Conservation (phyloP, 352 stramenopile genomes). For the Sclerospora graminicola region DNA sequence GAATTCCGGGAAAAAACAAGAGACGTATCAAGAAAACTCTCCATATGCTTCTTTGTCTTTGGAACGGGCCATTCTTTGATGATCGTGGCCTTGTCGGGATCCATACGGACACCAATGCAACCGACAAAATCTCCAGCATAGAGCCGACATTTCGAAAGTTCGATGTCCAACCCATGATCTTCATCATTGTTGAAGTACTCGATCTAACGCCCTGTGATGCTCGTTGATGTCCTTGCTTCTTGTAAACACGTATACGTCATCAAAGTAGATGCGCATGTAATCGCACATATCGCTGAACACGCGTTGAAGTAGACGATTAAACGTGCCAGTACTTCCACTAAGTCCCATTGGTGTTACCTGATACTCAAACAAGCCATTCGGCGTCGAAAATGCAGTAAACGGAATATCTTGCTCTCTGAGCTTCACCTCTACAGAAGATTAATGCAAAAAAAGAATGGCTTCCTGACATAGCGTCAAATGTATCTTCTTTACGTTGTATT, state of each 20-base stretch:
- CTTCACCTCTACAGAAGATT: background rate
- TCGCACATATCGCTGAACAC: constrained; percentile 1
- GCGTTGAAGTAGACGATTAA: background rate
- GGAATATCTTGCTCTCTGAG: constrained; percentile 1
- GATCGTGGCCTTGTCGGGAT: constrained; percentile 2
- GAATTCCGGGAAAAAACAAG: constrained; percentile 2
- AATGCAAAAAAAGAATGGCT: constrained; percentile 1
- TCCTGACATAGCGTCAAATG: background rate
- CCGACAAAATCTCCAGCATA: constrained; percentile 5
- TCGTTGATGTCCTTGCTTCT: background rate
- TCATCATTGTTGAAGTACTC: background rate
- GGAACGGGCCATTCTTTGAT: background rate
- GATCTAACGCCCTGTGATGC: background rate
- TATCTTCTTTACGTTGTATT: background rate
- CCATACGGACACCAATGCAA: constrained; percentile 1
- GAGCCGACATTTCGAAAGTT: constrained; percentile 1
- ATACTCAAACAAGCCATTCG: background rate
- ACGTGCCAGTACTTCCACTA: background rate
- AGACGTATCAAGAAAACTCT: constrained; percentile 1
- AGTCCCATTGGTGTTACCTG: background rate
- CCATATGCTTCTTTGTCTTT: background rate
- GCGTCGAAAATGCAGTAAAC: constrained; percentile 2
- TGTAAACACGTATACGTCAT: constrained; percentile 2
- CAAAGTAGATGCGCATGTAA: constrained; percentile 2
- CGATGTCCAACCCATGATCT: background rate